Percentiles rank a stretch among this genome's conserved stretches.
These are phyloP conservation scores for Stephania yunnanensis DNA, from an alignment of 164 flowering plant species.

Conservation along the genomic window DNA sequence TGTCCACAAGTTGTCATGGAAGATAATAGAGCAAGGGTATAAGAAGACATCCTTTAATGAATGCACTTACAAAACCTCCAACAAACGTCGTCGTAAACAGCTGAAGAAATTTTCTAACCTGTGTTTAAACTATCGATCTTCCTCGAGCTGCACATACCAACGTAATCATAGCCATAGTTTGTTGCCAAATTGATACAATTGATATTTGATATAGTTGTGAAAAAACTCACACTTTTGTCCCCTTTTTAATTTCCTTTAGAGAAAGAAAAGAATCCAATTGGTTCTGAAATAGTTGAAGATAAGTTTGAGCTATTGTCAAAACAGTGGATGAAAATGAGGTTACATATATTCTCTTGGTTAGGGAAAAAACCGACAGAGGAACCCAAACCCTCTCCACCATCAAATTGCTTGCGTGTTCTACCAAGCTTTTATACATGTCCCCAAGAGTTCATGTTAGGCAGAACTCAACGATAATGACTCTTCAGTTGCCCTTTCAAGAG, in stretches of 20 bases:
- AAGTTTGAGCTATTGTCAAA: neutral
- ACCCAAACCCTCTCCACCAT: conserved; percentile 3
- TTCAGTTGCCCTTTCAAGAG: neutral
- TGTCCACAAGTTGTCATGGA: no score
- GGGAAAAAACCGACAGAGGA: conserved; percentile 2
- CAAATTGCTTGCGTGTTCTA: conserved; percentile 6
- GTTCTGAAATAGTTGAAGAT: neutral
- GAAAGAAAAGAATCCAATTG: neutral
- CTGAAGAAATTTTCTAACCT: no score
- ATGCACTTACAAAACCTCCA: no score
- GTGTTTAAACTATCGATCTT: no score
- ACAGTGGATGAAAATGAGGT: neutral
- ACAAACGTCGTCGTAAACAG: no score
- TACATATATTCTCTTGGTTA: neutral
- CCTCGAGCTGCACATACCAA: no score
- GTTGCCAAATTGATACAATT: no score
- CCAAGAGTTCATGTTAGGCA: conserved; percentile 7
- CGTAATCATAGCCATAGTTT: no score
- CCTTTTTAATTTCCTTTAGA: no score
- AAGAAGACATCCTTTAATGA: no score
- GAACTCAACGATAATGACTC: conserved; percentile 15
- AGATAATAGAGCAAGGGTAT: no score
- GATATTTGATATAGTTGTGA: no score
- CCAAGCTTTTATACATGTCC: conserved; percentile 3
- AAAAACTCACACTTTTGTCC: neutral